These are phyloP conservation scores for Penicillium riverlandense DNA, from an alignment of 495 filamentous ascomycete species.

Conservation along the genomic window DNA sequence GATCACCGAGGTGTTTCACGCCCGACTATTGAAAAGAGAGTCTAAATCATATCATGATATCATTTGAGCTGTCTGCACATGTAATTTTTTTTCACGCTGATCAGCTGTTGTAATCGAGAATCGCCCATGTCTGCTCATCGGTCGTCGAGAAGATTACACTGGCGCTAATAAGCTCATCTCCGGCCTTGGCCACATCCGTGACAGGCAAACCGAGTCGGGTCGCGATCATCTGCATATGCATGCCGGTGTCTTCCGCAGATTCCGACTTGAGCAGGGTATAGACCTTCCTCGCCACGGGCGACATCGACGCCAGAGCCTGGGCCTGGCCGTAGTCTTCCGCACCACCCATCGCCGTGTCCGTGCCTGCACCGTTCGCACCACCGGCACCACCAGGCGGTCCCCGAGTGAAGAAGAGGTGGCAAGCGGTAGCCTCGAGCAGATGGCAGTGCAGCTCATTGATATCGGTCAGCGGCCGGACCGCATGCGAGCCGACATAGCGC, in stretches of 20 bases:
- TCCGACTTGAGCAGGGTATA: constrained; percentile 55
- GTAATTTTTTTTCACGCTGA: neutral
- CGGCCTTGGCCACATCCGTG: constrained; percentile 63
- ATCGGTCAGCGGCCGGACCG: constrained; percentile 69
- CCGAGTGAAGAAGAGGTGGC: constrained; percentile 81
- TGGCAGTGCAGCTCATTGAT: constrained; percentile 90
- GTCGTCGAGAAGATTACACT: constrained; percentile 85
- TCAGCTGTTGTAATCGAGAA: constrained; percentile 41
- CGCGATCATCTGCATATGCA: constrained; percentile 71
- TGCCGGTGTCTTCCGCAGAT: constrained; percentile 67
- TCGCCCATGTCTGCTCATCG: constrained; percentile 75
- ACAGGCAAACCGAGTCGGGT: constrained; percentile 51
- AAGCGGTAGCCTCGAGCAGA: constrained; percentile 77
- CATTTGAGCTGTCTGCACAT: constrained; percentile 12
- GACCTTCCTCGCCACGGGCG: constrained; percentile 54
- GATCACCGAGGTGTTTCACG: too few species aligned
- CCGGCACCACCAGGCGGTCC: constrained; percentile 49
- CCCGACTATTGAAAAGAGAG: too few species aligned
- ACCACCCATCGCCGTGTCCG: constrained; percentile 35
- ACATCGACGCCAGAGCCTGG: constrained; percentile 41
- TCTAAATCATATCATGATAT: constrained; percentile 17
- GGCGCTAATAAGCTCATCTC: constrained; percentile 64
- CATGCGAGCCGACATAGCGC: constrained; percentile 70
- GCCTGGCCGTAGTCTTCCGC: constrained; percentile 30
- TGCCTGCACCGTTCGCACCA: constrained; percentile 15